Evolutionary conservation across 345 rosid genomes (phyloP).

Genomic region (Turnera subulata): DNA sequence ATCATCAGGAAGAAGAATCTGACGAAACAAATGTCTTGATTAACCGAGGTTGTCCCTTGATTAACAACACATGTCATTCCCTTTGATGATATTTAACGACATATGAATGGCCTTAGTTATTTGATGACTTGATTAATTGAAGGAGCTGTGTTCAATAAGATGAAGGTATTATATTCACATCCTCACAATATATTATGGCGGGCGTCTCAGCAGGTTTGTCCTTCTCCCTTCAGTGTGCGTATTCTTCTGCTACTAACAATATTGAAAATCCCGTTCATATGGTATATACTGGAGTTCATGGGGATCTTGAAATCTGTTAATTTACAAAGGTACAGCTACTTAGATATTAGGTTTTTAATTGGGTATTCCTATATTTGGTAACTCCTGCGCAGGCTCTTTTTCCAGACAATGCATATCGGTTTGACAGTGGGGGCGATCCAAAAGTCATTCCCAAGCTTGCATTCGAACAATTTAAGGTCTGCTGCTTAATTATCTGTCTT

Average conservation of each 20-base stretch:
- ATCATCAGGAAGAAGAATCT: conserved; percentile 62
- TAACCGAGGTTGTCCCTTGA: conserved; percentile 62
- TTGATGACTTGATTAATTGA: conserved; percentile 22
- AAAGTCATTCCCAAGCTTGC: conserved; percentile 79
- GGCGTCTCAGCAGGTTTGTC: conserved; percentile 69
- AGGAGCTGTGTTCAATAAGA: conserved; percentile 98
- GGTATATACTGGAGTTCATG: too few species aligned
- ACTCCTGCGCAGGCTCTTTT: conserved; percentile 63
- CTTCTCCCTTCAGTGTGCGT: too few species aligned
- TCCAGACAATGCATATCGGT: conserved; percentile 91
- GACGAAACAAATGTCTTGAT: conserved; percentile 82
- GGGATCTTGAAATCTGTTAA: too few species aligned
- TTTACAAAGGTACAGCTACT: too few species aligned
- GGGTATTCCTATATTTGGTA: too few species aligned
- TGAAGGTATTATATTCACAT: conserved; percentile 98
- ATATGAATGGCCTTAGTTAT: not conserved
- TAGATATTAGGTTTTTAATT: too few species aligned
- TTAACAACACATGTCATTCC: too few species aligned
- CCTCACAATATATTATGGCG: conserved; percentile 90
- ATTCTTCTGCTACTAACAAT: too few species aligned
- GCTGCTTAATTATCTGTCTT: not conserved
- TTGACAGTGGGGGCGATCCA: conserved; percentile 98
- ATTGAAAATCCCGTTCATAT: too few species aligned
- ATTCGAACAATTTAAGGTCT: conserved; percentile 84
- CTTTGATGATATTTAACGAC: too few species aligned